phyloP scores from a whole-genome alignment of 805 yeast genomes.

The Wickerhamiella allomyrinae region DNA sequence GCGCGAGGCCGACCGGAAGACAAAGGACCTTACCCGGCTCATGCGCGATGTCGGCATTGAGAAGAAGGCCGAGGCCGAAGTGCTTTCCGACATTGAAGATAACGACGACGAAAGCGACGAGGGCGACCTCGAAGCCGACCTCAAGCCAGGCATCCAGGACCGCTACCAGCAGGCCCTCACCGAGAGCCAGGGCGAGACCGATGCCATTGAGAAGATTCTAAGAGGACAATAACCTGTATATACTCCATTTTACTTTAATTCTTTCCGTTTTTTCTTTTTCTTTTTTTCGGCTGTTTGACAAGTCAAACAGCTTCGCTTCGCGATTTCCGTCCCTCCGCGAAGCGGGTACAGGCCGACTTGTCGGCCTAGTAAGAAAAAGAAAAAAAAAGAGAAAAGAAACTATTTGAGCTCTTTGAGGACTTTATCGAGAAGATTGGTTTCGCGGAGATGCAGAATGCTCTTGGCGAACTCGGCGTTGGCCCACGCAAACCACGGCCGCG shows the following conservation, averaged over 20 bases:
- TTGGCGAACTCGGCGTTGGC: slow-evolving; percentile 84
- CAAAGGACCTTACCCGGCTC: slow-evolving; percentile 51
- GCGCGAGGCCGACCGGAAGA: slow-evolving; percentile 57
- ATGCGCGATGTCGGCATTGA: slow-evolving; percentile 75
- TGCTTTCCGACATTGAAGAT: slow-evolving; percentile 41
- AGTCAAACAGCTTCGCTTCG: too few species aligned
- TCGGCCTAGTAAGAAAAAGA: too few species aligned
- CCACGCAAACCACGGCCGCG: slow-evolving; percentile 92
- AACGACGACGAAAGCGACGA: slow-evolving; percentile 18
- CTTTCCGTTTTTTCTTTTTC: too few species aligned
- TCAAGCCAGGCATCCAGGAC: slow-evolving; percentile 32
- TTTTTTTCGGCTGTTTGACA: too few species aligned
- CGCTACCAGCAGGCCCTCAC: slow-evolving; percentile 57
- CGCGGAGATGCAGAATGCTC: slow-evolving; percentile 63
- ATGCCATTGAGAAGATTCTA: slow-evolving; percentile 13
- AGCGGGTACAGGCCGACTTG: too few species aligned
- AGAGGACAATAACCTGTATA: slow-evolving; percentile 1
- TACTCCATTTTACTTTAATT: too few species aligned
- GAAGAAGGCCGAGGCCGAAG: slow-evolving; percentile 36
- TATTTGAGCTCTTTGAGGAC: not conserved
- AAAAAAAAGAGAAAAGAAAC: too few species aligned
- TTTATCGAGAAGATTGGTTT: slow-evolving; percentile 23
- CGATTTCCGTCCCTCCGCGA: too few species aligned
- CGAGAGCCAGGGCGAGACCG: slow-evolving; percentile 9
- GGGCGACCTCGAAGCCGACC: slow-evolving; percentile 4